Evolutionary conservation across 2,329 filamentous ascomycete genomes (phyloP).

Genomic region (Diplodia mutila): DNA sequence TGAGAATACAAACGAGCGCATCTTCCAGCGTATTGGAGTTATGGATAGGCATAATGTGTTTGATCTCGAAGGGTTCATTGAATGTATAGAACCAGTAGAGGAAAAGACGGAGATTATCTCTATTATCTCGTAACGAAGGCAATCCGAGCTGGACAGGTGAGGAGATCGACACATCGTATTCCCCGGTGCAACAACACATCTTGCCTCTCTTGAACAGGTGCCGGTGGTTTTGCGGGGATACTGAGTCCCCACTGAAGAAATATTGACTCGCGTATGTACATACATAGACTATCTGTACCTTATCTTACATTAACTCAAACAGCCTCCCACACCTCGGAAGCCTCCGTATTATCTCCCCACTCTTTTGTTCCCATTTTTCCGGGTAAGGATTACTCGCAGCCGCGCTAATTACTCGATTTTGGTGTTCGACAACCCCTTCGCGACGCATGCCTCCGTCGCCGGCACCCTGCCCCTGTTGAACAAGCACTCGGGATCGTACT

Average conservation of each 20-base stretch:
- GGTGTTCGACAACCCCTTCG: conserved; percentile 18
- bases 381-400: too few relatives aligned
- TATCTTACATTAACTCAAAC: neutral
- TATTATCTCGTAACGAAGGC: too few relatives aligned
- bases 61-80: too few relatives aligned
- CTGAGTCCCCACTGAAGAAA: neutral
- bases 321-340: neutral
- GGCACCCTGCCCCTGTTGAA: conserved; percentile 11
- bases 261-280: neutral
- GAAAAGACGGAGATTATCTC: too few relatives aligned
- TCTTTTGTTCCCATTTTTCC: neutral
- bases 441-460: conserved; percentile 8
- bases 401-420: neutral
- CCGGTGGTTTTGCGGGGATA: neutral
- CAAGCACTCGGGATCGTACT: conserved; percentile 20
- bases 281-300: neutral
- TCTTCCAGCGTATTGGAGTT: too few relatives aligned
- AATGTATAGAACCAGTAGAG: too few relatives aligned
- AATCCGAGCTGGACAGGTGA: too few relatives aligned
- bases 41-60: too few relatives aligned
- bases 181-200: too few relatives aligned
- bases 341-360: neutral
- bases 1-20: too few relatives aligned
- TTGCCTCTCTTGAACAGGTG: neutral
- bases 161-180: too few relatives aligned